A percentile compares a stretch with the other conserved stretches of the same genome.
Evolutionary conservation across 305 asterid genomes (phyloP).

Genomic region (Fraxinus latifolia): DNA sequence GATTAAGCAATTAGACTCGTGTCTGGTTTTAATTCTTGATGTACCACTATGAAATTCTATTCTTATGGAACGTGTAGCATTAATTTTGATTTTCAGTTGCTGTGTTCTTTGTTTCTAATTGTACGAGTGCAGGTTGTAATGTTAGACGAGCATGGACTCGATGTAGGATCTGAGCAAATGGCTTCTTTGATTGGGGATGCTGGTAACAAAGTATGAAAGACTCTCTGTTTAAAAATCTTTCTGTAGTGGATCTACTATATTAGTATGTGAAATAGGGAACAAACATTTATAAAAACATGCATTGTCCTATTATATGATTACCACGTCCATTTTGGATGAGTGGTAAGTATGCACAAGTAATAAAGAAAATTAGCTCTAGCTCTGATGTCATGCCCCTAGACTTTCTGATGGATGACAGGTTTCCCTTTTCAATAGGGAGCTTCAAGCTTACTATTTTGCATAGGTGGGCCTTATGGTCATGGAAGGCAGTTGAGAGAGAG

Average conservation of each 20-base stretch:
- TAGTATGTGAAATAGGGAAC: not conserved
- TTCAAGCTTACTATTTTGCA: slow-evolving; percentile 65
- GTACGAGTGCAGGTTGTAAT: slow-evolving; percentile 56
- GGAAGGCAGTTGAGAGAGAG: slow-evolving; percentile 62
- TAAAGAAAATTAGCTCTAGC: not conserved
- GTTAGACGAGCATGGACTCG: slow-evolving; percentile 68
- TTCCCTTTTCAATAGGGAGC: slow-evolving; percentile 45
- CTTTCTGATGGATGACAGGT: not conserved
- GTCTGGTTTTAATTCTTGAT: not conserved
- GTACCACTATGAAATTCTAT: not conserved
- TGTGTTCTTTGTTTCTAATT: slow-evolving; percentile 11
- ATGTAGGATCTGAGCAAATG: slow-evolving; percentile 61
- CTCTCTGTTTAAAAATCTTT: not conserved
- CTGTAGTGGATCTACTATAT: not conserved
- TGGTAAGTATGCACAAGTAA: not conserved
- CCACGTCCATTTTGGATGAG: not conserved
- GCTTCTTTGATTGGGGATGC: slow-evolving; percentile 72
- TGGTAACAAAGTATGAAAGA: slow-evolving; percentile 52
- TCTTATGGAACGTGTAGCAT: not conserved
- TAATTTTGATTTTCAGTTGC: slow-evolving; percentile 7
- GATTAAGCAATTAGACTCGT: not conserved
- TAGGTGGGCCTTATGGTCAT: slow-evolving; percentile 90
- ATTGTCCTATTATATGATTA: not conserved
- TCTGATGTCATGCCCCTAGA: not conserved
- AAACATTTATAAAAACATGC: not conserved